A percentile compares a stretch with the other conserved stretches of the same genome.
phyloP scores from a whole-genome alignment of 805 yeast species.

The Saccharomycopsis fibuligera region DNA sequence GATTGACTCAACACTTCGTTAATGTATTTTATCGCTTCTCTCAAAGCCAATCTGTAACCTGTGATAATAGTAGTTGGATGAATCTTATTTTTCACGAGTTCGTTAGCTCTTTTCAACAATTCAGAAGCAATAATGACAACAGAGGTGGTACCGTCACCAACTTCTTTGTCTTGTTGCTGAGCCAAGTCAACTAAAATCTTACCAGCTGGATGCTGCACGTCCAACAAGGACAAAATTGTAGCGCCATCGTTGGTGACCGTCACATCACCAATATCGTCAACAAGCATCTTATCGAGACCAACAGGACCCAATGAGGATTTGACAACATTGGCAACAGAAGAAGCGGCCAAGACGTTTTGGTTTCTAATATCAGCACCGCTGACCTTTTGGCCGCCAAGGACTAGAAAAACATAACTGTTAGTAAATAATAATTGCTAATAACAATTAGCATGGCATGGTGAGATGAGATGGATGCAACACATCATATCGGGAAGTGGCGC shows the following conservation, averaged over 20 bases:
- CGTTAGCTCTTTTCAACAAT: slow-evolving; percentile 85
- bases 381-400: slow-evolving; percentile 91
- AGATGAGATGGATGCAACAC: not conserved
- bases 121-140: slow-evolving; percentile 96
- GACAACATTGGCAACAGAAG: slow-evolving; percentile 88
- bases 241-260: slow-evolving; percentile 99
- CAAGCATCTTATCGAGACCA: slow-evolving; percentile 96
- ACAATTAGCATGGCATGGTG: not conserved
- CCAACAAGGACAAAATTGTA: slow-evolving; percentile 81
- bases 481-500: too few relatives aligned
- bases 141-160: slow-evolving; percentile 96
- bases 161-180: slow-evolving; percentile 97
- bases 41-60: slow-evolving; percentile 88
- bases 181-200: slow-evolving; percentile 95
- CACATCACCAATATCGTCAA: slow-evolving; percentile 98
- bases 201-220: slow-evolving; percentile 99
- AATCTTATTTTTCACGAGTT: slow-evolving; percentile 83
- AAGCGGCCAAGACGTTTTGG: slow-evolving; percentile 93
- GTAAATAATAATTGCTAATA: not conserved
- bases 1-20: slow-evolving; percentile 77
- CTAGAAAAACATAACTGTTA: slow-evolving; percentile 23
- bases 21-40: slow-evolving; percentile 84
- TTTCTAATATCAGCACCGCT: slow-evolving; percentile 95
- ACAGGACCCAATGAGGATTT: slow-evolving; percentile 97
- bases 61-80: slow-evolving; percentile 98